These are phyloP conservation scores for Francoa sonchifolia DNA, from an alignment of 441 rosid species.

Conservation along the genomic window DNA sequence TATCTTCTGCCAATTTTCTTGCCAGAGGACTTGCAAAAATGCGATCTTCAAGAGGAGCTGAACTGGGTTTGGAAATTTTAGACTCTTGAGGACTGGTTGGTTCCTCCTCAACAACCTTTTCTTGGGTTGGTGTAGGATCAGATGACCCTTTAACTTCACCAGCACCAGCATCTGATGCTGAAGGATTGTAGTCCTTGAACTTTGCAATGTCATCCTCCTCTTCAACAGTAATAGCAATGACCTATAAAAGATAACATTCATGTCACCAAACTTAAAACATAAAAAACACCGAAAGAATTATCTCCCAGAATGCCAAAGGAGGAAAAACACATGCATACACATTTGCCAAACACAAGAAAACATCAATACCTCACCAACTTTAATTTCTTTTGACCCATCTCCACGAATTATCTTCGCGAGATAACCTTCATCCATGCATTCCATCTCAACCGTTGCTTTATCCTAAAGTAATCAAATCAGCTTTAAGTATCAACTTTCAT, in stretches of 20 bases:
- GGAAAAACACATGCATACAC: no score
- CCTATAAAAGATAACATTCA: slow-evolving; percentile 24
- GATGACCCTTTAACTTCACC: slow-evolving; percentile 32
- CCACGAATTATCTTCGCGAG: slow-evolving; percentile 82
- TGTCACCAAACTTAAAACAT: neutral
- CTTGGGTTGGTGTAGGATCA: slow-evolving; percentile 41
- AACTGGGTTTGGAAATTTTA: slow-evolving; percentile 35
- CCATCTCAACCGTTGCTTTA: slow-evolving; percentile 96
- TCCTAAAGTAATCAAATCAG: no score
- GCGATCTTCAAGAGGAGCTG: slow-evolving; percentile 48
- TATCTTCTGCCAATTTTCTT: slow-evolving; percentile 75
- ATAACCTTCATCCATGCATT: slow-evolving; percentile 96
- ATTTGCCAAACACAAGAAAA: no score
- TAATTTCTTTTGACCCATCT: slow-evolving; percentile 75
- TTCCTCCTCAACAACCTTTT: slow-evolving; percentile 48
- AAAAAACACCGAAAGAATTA: slow-evolving; percentile 4
- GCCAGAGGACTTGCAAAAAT: slow-evolving; percentile 82
- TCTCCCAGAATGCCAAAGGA: no score
- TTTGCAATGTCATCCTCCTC: slow-evolving; percentile 72
- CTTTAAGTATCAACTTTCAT: no score
- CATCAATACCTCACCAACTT: slow-evolving; percentile 85
- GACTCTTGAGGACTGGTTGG: slow-evolving; percentile 45
- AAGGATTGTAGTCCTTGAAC: slow-evolving; percentile 74
- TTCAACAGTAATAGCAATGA: slow-evolving; percentile 80
- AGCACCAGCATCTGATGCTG: slow-evolving; percentile 27